phyloP scores from a whole-genome alignment of 805 yeast genomes.

The Kluyveromyces siamensis region DNA sequence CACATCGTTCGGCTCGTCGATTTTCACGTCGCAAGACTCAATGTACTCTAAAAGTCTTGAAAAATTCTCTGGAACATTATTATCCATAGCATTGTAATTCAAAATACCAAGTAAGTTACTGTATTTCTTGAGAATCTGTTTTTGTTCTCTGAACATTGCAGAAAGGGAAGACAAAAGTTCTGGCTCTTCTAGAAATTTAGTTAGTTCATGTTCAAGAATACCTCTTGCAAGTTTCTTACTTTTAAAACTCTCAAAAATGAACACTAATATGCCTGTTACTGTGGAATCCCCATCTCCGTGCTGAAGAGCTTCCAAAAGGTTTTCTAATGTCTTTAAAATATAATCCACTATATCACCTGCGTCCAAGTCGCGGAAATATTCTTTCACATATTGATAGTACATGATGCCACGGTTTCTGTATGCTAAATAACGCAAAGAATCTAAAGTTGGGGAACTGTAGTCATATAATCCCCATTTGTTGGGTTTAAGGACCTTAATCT shows the following conservation, averaged over 20 bases:
- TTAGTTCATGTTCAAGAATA: constrained; percentile 50
- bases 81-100: not conserved
- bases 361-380: constrained; percentile 16
- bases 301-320: constrained; percentile 53
- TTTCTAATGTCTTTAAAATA: constrained; percentile 43
- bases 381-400: constrained; percentile 35
- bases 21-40: not conserved
- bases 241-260: constrained; percentile 42
- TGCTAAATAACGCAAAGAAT: constrained; percentile 65
- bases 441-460: constrained; percentile 53
- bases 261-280: constrained; percentile 40
- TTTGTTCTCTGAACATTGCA: constrained; percentile 9
- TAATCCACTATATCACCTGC: constrained; percentile 34
- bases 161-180: constrained; percentile 18
- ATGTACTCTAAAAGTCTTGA: not conserved
- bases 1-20: constrained; percentile 16
- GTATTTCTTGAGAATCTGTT: constrained; percentile 4
- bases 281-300: constrained; percentile 61
- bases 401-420: constrained; percentile 77
- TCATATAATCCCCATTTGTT: constrained; percentile 31
- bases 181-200: constrained; percentile 23
- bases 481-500: constrained; percentile 53
- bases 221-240: constrained; percentile 42
- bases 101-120: not conserved
- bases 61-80: not conserved